phyloP scores from a whole-genome alignment of 345 rosid species.

The Arabis alpina region DNA sequence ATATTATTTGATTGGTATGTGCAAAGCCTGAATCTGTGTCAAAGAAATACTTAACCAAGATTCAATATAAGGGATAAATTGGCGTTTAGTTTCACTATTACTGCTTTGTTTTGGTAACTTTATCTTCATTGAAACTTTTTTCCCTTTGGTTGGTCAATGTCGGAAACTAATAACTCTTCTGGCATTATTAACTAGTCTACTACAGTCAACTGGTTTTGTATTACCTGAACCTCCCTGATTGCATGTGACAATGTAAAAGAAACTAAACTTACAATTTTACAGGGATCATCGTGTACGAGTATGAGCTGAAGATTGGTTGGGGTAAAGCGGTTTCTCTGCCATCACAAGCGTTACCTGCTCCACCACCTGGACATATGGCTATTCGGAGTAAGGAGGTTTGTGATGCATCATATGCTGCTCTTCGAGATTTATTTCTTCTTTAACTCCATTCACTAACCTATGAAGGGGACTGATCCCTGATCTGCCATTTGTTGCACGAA shows the following conservation, averaged over 20 bases:
- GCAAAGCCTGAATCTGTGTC: constrained; percentile 2
- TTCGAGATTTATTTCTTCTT: constrained; percentile 26
- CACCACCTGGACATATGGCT: constrained; percentile 99
- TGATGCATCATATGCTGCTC: constrained; percentile 30
- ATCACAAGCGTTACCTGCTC: constrained; percentile 98
- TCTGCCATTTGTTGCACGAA: constrained; percentile 5
- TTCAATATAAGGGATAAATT: constrained; percentile 5
- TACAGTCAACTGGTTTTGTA: constrained; percentile 17
- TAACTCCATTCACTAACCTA: not conserved
- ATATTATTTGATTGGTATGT: constrained; percentile 16
- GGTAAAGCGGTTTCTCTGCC: constrained; percentile 99
- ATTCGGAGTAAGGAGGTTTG: constrained; percentile 97
- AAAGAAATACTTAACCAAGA: not conserved
- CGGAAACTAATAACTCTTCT: constrained; percentile 14
- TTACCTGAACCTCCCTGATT: constrained; percentile 19
- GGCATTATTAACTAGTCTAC: constrained; percentile 26
- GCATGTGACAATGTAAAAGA: constrained; percentile 28
- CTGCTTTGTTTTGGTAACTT: constrained; percentile 27
- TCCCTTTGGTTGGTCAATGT: constrained; percentile 18
- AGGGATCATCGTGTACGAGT: constrained; percentile 96
- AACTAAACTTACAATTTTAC: constrained; percentile 32
- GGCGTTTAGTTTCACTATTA: not conserved
- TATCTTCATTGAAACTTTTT: not conserved
- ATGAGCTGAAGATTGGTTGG: constrained; percentile 98
- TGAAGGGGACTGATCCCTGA: constrained; percentile 3